Percentiles rank a stretch among this genome's conserved stretches.
Conservation (phyloP, 768 basidiomycete genomes). For the Suillus placidus region DNA sequence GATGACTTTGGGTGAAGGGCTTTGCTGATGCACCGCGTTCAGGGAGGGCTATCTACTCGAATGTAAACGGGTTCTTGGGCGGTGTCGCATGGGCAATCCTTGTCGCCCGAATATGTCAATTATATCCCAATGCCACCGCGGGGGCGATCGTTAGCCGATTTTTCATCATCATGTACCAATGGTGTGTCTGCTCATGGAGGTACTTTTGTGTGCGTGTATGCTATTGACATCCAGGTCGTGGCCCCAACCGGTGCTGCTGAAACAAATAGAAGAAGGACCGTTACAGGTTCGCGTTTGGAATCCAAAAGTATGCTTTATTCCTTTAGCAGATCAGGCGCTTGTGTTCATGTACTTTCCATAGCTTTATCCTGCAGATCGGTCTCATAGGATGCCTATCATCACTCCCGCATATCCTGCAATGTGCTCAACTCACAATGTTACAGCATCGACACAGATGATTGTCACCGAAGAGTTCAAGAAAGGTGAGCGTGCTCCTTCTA, state of each 20-base stretch:
- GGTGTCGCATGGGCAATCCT: constrained; percentile 99
- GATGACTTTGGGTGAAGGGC: background rate
- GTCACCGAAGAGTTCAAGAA: constrained; percentile 96
- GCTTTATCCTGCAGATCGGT: constrained; percentile 88
- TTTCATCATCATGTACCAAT: constrained; percentile 98
- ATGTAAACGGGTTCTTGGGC: constrained; percentile 96
- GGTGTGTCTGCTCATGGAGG: constrained; percentile 52
- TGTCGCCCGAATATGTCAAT: constrained; percentile 98
- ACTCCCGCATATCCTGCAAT: constrained; percentile 99
- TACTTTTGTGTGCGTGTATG: constrained; percentile 7
- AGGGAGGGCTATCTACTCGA: constrained; percentile 97
- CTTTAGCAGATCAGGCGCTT: too few relatives aligned
- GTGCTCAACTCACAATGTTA: constrained; percentile 99
- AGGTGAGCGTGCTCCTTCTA: constrained; percentile 46
- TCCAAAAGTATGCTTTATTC: constrained; percentile 65
- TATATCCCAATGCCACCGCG: constrained; percentile 94
- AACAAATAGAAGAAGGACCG: constrained; percentile 95
- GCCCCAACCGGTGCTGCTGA: constrained; percentile 97
- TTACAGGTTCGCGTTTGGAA: constrained; percentile 97
- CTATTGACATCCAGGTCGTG: constrained; percentile 69
- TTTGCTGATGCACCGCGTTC: constrained; percentile 16
- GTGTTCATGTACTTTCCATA: constrained; percentile 33
- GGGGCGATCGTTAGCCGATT: constrained; percentile 97
- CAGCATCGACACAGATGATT: constrained; percentile 91
- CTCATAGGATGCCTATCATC: constrained; percentile 99